phyloP scores from a whole-genome alignment of 1,284 basidiomycete genomes.

The Microbotryum saponariae region DNA sequence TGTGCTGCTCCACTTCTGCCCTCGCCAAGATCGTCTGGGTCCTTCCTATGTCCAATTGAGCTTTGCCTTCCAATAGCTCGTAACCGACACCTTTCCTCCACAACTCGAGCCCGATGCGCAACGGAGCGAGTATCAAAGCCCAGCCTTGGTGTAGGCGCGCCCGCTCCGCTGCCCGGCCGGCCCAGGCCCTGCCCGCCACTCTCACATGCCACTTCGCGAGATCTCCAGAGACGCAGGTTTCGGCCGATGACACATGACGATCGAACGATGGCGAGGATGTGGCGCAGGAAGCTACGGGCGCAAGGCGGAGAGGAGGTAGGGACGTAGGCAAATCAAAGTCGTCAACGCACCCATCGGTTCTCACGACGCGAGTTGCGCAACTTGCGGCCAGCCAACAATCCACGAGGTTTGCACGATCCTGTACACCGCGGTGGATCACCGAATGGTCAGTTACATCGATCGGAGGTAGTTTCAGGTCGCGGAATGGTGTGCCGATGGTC shows the following conservation, averaged over 20 bases:
- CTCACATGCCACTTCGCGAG: no score
- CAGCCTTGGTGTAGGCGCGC: no score
- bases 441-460: no score
- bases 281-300: conserved; percentile 4
- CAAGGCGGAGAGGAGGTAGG: no score
- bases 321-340: not conserved
- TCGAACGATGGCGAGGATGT: not conserved
- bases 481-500: no score
- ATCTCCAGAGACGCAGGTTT: not conserved
- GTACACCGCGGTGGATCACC: not conserved
- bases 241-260: not conserved
- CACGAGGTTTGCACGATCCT: conserved; percentile 65
- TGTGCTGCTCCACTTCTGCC: not conserved
- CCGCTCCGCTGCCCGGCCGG: no score
- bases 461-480: no score
- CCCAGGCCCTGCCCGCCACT: no score
- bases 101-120: no score
- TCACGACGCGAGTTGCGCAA: conserved; percentile 87
- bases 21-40: not conserved
- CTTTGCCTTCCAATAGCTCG: not conserved
- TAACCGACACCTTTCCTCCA: not conserved
- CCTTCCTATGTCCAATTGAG: not conserved
- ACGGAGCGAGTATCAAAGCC: no score
- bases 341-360: conserved; percentile 82
- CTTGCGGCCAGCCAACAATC: conserved; percentile 98